phyloP scores from a whole-genome alignment of 768 basidiomycete species.

The Heimioporus sp. region DNA sequence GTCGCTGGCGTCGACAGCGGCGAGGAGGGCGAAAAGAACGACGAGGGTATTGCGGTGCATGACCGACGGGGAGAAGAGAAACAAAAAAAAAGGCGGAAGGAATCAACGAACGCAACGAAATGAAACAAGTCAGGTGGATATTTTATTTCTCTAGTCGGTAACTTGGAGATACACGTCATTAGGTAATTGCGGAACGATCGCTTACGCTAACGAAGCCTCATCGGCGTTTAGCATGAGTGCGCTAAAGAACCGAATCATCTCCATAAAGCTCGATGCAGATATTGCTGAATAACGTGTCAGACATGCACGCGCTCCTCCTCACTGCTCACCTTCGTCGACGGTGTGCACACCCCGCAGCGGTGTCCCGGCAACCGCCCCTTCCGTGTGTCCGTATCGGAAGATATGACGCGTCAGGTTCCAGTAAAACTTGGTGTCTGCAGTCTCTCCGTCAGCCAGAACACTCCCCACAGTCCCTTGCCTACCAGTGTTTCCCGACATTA shows the following conservation, averaged over 20 bases:
- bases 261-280: constrained; percentile 50
- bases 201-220: constrained; percentile 35
- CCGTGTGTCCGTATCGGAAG: constrained; percentile 58
- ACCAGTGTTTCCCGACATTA: constrained; percentile 58
- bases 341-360: constrained; percentile 56
- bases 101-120: background rate
- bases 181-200: too few relatives aligned
- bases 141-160: too few relatives aligned
- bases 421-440: constrained; percentile 43
- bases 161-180: too few relatives aligned
- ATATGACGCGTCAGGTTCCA: constrained; percentile 54
- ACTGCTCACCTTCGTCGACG: constrained; percentile 61
- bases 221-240: constrained; percentile 67
- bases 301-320: background rate
- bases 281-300: constrained; percentile 33
- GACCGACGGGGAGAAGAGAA: constrained; percentile 10
- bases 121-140: too few relatives aligned
- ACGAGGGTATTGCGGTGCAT: constrained; percentile 48
- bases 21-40: constrained; percentile 45
- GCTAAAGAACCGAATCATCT: constrained; percentile 65
- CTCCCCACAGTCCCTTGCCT: background rate
- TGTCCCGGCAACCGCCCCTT: constrained; percentile 26
- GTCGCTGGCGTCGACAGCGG: constrained; percentile 36
- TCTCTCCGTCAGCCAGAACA: background rate
- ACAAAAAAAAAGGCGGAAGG: background rate